A percentile compares a stretch with the other conserved stretches of the same genome.
Conservation (phyloP, 495 filamentous ascomycete genomes). For the Echria macrotheca region DNA sequence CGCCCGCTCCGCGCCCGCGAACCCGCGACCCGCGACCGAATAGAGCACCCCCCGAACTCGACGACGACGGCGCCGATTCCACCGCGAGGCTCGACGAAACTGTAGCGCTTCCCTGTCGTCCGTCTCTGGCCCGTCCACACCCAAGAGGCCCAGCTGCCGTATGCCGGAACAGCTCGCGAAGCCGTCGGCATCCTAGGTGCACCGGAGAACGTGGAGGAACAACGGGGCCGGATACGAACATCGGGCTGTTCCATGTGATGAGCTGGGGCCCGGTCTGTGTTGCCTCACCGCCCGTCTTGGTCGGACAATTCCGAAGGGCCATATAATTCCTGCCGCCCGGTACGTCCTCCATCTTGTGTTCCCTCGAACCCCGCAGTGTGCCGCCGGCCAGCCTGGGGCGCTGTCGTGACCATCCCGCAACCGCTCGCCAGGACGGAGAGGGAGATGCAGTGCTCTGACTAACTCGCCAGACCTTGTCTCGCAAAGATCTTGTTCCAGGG, state of each 20-base stretch:
- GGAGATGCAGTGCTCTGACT: conserved; percentile 9
- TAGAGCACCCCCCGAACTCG: background rate
- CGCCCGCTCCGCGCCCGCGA: background rate
- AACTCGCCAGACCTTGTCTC: conserved; percentile 13
- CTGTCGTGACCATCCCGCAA: too few relatives aligned
- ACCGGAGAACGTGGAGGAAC: conserved; percentile 33
- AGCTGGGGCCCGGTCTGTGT: conserved; percentile 42
- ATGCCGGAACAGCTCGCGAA: conserved; percentile 23
- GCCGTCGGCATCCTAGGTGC: conserved; percentile 25
- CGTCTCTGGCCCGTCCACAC: background rate
- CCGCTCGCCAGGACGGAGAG: background rate
- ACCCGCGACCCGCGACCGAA: background rate
- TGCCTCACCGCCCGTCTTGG: conserved; percentile 39
- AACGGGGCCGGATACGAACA: conserved; percentile 37
- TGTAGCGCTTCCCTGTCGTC: too few relatives aligned
- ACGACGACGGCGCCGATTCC: background rate
- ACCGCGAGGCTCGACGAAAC: too few relatives aligned
- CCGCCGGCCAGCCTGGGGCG: too few relatives aligned
- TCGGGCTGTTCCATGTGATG: conserved; percentile 46
- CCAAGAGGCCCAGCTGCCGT: conserved; percentile 9
- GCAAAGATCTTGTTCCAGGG: conserved; percentile 10
- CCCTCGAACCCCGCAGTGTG: background rate
- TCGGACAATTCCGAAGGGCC: conserved; percentile 22
- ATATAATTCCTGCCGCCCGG: conserved; percentile 23
- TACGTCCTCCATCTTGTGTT: conserved; percentile 25